These are phyloP conservation scores for Bipolaris victoriae DNA, from an alignment of 2,329 filamentous ascomycete species.

Conservation along the genomic window DNA sequence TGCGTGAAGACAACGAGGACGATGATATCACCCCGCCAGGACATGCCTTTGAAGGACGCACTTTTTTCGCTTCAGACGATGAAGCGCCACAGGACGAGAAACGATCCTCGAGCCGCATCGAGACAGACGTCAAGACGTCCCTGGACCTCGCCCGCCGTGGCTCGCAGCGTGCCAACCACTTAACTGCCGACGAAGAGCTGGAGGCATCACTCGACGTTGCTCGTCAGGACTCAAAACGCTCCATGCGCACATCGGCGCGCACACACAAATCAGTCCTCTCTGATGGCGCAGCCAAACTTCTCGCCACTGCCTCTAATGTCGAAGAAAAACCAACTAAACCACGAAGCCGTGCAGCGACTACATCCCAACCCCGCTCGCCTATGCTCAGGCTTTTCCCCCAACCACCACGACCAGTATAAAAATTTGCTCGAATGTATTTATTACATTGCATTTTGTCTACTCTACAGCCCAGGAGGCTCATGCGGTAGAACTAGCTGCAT, in stretches of 20 bases:
- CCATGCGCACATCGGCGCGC: conserved; percentile 15
- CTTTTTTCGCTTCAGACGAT: conserved; percentile 40
- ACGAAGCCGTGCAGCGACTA: conserved; percentile 39
- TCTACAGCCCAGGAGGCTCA: conserved; percentile 12
- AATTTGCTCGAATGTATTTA: conserved; percentile 11
- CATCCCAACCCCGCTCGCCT: conserved; percentile 29
- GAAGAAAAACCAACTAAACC: conserved; percentile 17
- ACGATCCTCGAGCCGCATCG: conserved; percentile 14
- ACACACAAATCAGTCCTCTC: conserved; percentile 45
- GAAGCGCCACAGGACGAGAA: conserved; percentile 20
- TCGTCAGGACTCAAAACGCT: conserved; percentile 30
- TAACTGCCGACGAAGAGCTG: conserved; percentile 24
- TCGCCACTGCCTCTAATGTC: conserved; percentile 15
- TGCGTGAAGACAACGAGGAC: conserved; percentile 39
- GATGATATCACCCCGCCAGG: conserved; percentile 41
- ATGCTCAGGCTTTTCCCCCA: conserved; percentile 46
- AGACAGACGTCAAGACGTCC: conserved; percentile 32
- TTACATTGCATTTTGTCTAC: neutral
- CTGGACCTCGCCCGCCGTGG: conserved; percentile 37
- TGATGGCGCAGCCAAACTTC: conserved; percentile 42
- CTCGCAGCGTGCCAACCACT: conserved; percentile 26
- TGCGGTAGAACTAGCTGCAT: conserved; percentile 19
- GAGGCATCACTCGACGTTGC: conserved; percentile 31
- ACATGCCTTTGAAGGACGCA: conserved; percentile 28
- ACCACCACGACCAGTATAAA: conserved; percentile 30